These are phyloP conservation scores for Leccinum pellstonianum DNA, from an alignment of 768 basidiomycete species.

Conservation along the genomic window DNA sequence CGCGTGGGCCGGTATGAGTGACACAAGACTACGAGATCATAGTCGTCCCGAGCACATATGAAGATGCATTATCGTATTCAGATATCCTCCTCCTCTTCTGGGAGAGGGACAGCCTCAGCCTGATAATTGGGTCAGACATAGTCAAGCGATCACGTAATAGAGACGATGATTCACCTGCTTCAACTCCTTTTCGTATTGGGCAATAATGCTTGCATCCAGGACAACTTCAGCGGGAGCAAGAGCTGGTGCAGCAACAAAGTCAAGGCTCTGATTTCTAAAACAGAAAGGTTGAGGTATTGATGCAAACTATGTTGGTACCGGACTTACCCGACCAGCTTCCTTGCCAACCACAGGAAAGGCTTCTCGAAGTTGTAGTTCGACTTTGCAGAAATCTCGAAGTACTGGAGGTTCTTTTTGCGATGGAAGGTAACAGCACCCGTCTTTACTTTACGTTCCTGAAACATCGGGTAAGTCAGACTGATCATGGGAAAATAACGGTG, in stretches of 20 bases:
- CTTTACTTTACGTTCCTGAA: slow-evolving; percentile 98
- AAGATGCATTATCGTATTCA: slow-evolving; percentile 35
- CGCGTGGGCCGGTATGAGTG: slow-evolving; percentile 17
- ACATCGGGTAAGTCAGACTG: slow-evolving; percentile 8
- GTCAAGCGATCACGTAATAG: not conserved
- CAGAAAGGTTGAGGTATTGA: not conserved
- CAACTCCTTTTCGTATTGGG: slow-evolving; percentile 77
- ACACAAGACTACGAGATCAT: slow-evolving; percentile 21
- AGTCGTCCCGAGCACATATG: slow-evolving; percentile 21
- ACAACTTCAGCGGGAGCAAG: slow-evolving; percentile 91
- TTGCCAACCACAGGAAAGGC: slow-evolving; percentile 98
- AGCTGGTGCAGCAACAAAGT: slow-evolving; percentile 96
- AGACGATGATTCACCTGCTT: slow-evolving; percentile 45
- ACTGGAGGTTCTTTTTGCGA: slow-evolving; percentile 99
- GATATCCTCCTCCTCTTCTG: slow-evolving; percentile 94
- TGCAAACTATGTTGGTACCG: not conserved
- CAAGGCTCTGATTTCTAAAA: slow-evolving; percentile 75
- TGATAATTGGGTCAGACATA: slow-evolving; percentile 30
- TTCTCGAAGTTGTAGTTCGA: slow-evolving; percentile 99
- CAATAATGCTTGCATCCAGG: slow-evolving; percentile 78
- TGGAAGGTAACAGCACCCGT: slow-evolving; percentile 99
- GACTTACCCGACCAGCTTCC: slow-evolving; percentile 93
- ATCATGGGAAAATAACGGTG: not conserved
- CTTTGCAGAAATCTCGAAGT: slow-evolving; percentile 99
- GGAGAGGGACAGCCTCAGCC: slow-evolving; percentile 92